These are phyloP conservation scores for Penicillium sp. DNA, from an alignment of 2,329 filamentous ascomycete species.

Conservation along the genomic window DNA sequence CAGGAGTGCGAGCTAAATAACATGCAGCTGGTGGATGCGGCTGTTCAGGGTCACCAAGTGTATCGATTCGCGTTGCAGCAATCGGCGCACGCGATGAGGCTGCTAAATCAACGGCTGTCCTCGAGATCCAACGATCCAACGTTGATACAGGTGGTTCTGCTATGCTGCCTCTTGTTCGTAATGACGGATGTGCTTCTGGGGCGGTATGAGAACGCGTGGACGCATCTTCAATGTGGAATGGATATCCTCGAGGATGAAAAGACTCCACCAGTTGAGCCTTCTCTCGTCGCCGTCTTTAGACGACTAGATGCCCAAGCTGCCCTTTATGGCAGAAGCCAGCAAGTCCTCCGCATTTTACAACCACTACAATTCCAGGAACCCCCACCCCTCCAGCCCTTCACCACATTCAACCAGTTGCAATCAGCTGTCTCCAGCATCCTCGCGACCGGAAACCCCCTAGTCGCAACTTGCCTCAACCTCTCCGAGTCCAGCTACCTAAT, in stretches of 20 bases:
- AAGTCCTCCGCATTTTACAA: neutral
- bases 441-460: neutral
- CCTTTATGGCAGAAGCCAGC: neutral
- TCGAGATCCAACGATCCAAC: constrained; percentile 16
- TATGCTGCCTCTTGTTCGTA: constrained; percentile 19
- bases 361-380: neutral
- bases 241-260: constrained; percentile 13
- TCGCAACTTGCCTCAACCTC: neutral
- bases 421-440: neutral
- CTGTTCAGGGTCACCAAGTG: neutral
- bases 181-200: constrained; percentile 6
- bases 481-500: neutral
- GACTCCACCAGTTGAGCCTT: neutral
- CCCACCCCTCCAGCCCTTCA: neutral
- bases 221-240: constrained; percentile 12
- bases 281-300: constrained; percentile 4
- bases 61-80: constrained; percentile 13
- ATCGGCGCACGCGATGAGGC: neutral
- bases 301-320: constrained; percentile 3
- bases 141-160: constrained; percentile 4
- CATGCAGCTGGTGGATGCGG: neutral
- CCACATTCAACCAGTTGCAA: neutral
- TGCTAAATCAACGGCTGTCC: neutral
- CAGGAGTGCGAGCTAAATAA: constrained; percentile 5
- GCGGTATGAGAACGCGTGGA: constrained; percentile 10